Percentiles rank a stretch among this genome's conserved stretches.
Evolutionary conservation across 768 basidiomycete genomes (phyloP).

Genomic region (Collybiopsis luxurians): DNA sequence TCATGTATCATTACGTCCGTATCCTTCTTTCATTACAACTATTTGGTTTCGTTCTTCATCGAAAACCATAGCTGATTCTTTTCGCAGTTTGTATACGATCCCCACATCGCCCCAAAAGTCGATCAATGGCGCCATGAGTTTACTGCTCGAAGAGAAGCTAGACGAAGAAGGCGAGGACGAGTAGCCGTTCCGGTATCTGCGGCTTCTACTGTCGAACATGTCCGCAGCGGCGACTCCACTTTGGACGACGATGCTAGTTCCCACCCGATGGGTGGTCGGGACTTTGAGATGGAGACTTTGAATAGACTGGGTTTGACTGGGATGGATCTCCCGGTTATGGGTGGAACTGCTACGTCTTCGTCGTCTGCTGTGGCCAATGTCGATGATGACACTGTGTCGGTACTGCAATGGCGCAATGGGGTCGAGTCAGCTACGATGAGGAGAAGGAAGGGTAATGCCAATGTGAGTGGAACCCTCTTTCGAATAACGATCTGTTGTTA

Average conservation of each 20-base stretch:
- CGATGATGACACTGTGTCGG: neutral
- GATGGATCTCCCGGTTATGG: no score
- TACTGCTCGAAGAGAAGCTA: neutral
- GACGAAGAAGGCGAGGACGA: neutral
- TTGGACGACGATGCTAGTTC: neutral
- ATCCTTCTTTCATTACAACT: neutral
- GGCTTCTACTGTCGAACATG: neutral
- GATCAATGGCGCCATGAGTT: neutral
- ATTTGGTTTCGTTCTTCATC: neutral
- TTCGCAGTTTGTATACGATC: conserved; percentile 1
- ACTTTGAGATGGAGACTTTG: conserved; percentile 1
- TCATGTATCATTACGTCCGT: no score
- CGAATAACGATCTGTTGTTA: neutral
- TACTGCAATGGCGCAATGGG: neutral
- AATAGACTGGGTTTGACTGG: neutral
- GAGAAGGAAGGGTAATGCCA: neutral
- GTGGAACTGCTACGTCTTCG: no score
- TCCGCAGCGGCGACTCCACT: neutral
- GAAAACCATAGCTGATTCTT: no score
- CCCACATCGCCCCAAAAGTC: neutral
- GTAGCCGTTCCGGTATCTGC: neutral
- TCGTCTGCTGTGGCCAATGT: no score
- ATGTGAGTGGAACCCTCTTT: neutral
- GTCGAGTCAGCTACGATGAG: conserved; percentile 1
- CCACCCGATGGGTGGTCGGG: neutral